Conservation (phyloP, 345 rosid genomes). For the Camelina hispida region DNA sequence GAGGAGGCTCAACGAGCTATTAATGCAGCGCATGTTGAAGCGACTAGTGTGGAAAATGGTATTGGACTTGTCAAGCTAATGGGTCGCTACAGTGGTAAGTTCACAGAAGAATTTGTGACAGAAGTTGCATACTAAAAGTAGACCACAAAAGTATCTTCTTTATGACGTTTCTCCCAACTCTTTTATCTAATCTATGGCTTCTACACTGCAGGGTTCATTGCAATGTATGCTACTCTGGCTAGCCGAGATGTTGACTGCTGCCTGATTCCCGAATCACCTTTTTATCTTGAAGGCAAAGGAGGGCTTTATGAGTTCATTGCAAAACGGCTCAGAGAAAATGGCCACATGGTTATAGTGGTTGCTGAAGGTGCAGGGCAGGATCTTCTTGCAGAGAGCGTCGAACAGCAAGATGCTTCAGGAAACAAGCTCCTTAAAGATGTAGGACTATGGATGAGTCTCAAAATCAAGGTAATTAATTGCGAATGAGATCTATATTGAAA, state of each 20-base stretch:
- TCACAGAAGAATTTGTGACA: constrained; percentile 20
- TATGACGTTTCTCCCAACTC: neutral
- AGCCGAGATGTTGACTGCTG: constrained; percentile 94
- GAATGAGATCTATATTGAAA: neutral
- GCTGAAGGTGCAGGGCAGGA: constrained; percentile 97
- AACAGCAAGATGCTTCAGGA: constrained; percentile 79
- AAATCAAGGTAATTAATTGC: constrained; percentile 59
- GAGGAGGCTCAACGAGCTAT: constrained; percentile 98
- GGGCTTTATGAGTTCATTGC: constrained; percentile 74
- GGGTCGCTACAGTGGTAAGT: constrained; percentile 87
- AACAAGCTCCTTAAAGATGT: constrained; percentile 83
- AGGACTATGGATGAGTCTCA: constrained; percentile 78
- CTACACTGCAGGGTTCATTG: constrained; percentile 60
- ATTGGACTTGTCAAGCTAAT: constrained; percentile 91
- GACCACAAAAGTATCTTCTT: constrained; percentile 5
- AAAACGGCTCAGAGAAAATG: constrained; percentile 71
- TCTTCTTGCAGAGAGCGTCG: constrained; percentile 60
- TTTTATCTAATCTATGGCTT: constrained; percentile 14
- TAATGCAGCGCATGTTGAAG: constrained; percentile 92
- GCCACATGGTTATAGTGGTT: constrained; percentile 85
- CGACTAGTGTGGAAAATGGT: constrained; percentile 74
- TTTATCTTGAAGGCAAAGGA: constrained; percentile 86
- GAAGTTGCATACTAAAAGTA: neutral
- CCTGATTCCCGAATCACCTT: constrained; percentile 93
- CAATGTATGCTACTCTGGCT: constrained; percentile 85